Base-by-base conservation (phyloP, 768 basidiomycete species). In the Macrolepiota dolichaula region DNA sequence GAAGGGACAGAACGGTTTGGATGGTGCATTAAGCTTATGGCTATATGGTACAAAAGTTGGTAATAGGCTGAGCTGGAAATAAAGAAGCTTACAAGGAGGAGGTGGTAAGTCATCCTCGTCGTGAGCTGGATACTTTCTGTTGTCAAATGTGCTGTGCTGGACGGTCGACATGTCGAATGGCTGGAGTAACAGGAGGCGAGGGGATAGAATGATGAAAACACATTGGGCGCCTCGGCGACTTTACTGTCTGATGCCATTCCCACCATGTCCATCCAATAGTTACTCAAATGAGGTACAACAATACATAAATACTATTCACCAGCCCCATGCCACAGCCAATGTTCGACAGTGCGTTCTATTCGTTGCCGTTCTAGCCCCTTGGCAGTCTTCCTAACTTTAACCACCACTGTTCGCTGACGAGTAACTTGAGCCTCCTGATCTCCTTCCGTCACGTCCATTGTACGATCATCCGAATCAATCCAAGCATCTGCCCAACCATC, bases 331-430 rank as follows among this genome's bases (percentile, higher is more conserved):
- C 88, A 91, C 17, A 68, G 76, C 88, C 89, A 92, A 54, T 80
- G 79, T 73, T 92, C 91, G 46, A 87, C 72, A 25, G 78, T 74
- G 61, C 91, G 82, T 67, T 89, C 86, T 64, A 91, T 82, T 52
- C 84, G 81, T 64, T 92, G 90, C 64, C 90, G 77, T 68, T 92
- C 91, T 44, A 91, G 46, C 22, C 87, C 84, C 29, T 76, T 74
- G 44, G 66, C 73, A 9, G 81, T 84, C 70, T 76, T 80, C 62
- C 88, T 80, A 62, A 87, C 78, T 71, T 84, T 88, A 19, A 87
- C 71, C 7, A 84, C 76, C 37, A 83, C 76, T 55, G 84, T 81
- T 51, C 75, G 75, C 55, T 73, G 77, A 7, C 32, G 51, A 17
- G 10, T 32, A 17, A 61, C 50, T 22, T 55, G 59, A 3, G 59